Evolutionary conservation across 805 yeast genomes (phyloP), one percentile per base, ranked within the genome.

Genomic region (Yarrowia osloensis): DNA sequence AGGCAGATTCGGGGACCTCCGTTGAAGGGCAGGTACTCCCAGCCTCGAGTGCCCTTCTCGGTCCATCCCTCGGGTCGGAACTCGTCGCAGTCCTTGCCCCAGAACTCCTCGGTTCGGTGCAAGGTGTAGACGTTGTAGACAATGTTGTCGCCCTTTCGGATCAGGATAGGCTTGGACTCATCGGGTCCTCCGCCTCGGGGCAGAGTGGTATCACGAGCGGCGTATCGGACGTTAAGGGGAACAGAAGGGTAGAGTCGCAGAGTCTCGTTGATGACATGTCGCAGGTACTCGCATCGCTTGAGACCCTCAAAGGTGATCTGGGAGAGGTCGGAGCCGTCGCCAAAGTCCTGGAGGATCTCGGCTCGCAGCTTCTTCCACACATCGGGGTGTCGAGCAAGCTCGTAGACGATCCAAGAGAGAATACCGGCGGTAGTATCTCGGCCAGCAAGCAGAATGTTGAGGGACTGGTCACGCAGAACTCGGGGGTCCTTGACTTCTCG

Each of bases 1-100:
- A 83, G 75, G 71, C 86, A 83, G 67, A 83, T 82, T 68, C 86
- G 74, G 22, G 86, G 86, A 7, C 86, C 86, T 47, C 86, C 86
- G 70, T 82, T 82, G 74, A 83, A 83, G 29, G 85, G 85, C 31
- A 82, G 73, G 72, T 80, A 83, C 35, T 80, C 82, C 85, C 85
- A 83, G 4, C 63, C 63, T 57, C 63, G 35, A 15, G 63, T 40
- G 7, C 81, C 74, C 49, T 71, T 68, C 68, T 78, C 78, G 28
- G 71, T 72, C 86, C 86, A 83, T 65, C 86, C 77, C 70, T 81
- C 84, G 2, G 86, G 86, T 17, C 74, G 73, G 73, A 81, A 83
- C 59, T 69, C 78, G 17, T 71, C 68, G 24, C 82, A 79, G 67
- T 82, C 84, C 42, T 76, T 72, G 57, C 86, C 86, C 77, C 79